Evolutionary conservation across 140 eudicot genomes (phyloP), one percentile per base, ranked within the genome.

Genomic region (Bidens hawaiensis): DNA sequence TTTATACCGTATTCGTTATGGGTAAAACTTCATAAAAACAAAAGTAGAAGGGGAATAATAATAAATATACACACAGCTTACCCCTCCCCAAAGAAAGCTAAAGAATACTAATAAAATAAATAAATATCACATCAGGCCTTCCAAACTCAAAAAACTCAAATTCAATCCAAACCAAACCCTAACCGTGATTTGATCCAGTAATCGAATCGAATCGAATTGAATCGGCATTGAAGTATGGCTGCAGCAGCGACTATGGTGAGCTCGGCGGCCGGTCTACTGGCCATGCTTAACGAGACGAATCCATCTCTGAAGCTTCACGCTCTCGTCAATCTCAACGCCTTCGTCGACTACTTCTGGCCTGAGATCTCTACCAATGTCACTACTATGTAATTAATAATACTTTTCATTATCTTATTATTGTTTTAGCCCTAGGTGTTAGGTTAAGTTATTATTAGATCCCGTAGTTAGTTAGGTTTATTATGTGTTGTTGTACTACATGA

Each of bases 301-400:
- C 95, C 95, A 23, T 59, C 78, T 0, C 81, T 93, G 14, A 93
- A 88, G 65, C 85, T 78, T 16, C 96, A 88, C 56, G 99, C 99
- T 10, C 87, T 93, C 0, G 57, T 83, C 13, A 80, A 82, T 70
- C 93, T 93, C 13, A 88, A 88, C 70, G 66, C 95, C 11, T 77
- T 74, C 5, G 96, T 83, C 26, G 83, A 93, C 60, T 63, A 65
- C 72, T 88, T 84, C 62, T 93, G 99, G 99, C 99, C 95, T 0
- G 99, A 93, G 95, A 93, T 88, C 85, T 93, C 99, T 5, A 83
- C 95, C 6, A 82, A 89, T 52, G 89, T 93, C 4, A 88, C 96
- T 0, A 79, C 73, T 14, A 84, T 93, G 99, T 76, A 49, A 24
- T 19, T 6, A 57, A 30, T 30, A 3, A 1, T 30, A 0, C 4